Base-by-base conservation (phyloP, 768 basidiomycete species). In the Russula dissimulans region DNA sequence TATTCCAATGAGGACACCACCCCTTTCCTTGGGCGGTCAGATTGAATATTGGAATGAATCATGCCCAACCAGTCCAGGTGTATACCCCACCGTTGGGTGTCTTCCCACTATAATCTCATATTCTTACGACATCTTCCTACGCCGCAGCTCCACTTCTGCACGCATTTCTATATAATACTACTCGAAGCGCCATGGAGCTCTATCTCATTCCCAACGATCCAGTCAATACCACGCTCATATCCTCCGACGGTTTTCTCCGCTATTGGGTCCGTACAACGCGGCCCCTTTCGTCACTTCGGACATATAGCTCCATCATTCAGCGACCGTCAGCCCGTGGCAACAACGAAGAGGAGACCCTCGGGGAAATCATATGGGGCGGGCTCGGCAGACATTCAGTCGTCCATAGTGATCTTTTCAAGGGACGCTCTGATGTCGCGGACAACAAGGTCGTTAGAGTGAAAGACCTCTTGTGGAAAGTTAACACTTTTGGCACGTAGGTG, bases 131-230 rank as follows among this genome's bases (percentile, higher is more conserved):
- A 50, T 38, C 51, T 36, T 36, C 34, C 22, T 45, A n/a, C 47
- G 60, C 60, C 38, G 44, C 55, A 39, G 50, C 59, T 61, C 59
- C 59, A 52, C 61, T 43, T 17, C 22, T 52, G 38, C 54, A 56
- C 60, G 6, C 17, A 48, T 54, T 56, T 36, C 36, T 31, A 52
- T 54, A 34, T 17, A 18, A 41, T 42, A 56, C 29, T 1, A n/a
- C n/a, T n/a, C 18, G 41, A 22, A 17, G 34, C 36, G 32, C 47
- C 32, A 81, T 83, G 81, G 78, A 81, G 56, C 71, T 82, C 15
- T 81, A 79, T 67, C 76, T 83, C 51, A 69, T 78, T 17, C 78
- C 77, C 32, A 78, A 81, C 67, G 75, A 81, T 61, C 79, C 79
- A 8, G 73, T 78, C 63, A 73, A 76, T 56, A 79, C 79, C 8